Conservation (phyloP, 768 basidiomycete genomes). For the Podaxis pistillaris region DNA sequence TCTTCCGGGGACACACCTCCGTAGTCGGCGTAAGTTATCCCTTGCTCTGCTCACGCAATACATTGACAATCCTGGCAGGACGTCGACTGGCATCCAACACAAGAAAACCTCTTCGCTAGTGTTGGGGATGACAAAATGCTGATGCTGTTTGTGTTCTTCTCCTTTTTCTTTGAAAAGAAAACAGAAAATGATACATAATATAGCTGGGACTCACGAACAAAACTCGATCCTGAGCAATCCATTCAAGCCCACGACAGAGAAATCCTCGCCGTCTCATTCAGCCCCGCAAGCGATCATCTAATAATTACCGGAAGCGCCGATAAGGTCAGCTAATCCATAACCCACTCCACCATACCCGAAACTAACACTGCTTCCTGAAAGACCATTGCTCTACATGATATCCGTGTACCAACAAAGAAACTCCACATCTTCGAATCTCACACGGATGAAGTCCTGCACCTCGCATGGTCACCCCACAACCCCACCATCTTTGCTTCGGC, state of each 20-base stretch:
- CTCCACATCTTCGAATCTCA: constrained; percentile 93
- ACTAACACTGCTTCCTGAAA: constrained; percentile 27
- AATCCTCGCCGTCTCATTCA: constrained; percentile 89
- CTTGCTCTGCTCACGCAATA: not conserved
- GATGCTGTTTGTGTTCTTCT: constrained; percentile 68
- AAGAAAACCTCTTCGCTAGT: constrained; percentile 86
- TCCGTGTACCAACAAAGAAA: constrained; percentile 67
- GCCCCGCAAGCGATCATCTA: constrained; percentile 75
- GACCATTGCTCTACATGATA: constrained; percentile 89
- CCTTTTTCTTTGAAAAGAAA: not conserved
- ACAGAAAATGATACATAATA: constrained; percentile 4
- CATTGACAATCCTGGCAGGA: constrained; percentile 51
- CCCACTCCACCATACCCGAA: not conserved
- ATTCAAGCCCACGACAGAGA: constrained; percentile 88
- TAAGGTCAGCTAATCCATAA: constrained; percentile 50
- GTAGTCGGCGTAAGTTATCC: constrained; percentile 77
- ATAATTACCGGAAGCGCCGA: constrained; percentile 92
- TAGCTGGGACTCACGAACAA: constrained; percentile 91
- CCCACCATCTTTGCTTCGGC: constrained; percentile 93
- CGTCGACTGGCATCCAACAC: constrained; percentile 89
- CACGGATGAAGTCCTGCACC: constrained; percentile 90
- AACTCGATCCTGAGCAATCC: constrained; percentile 63
- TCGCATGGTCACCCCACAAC: constrained; percentile 95
- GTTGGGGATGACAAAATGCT: constrained; percentile 96
- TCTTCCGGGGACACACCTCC: constrained; percentile 87